Base-by-base conservation (phyloP, 495 filamentous ascomycete species). In the Penicillium cinerascens region DNA sequence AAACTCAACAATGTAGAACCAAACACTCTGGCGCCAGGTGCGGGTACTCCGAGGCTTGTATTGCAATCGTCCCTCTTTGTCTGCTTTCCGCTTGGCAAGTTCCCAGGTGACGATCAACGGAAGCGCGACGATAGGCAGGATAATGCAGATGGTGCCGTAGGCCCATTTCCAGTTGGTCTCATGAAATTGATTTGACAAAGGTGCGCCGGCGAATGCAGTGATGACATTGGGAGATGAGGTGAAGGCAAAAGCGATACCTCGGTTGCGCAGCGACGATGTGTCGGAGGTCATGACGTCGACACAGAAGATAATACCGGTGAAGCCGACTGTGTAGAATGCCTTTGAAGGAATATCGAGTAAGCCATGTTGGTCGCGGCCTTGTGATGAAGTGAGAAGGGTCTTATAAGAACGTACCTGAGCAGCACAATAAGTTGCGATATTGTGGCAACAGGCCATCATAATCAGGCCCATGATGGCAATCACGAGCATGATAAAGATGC, bases 211-310 rank as follows among this genome's bases (percentile, higher is more conserved):
- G 38, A 69, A 75, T 0, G 65, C 67, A 11, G 83, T 85, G 48
- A 70, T 70, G 10, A 72, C 66, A 25, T 48, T 60, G 0, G 85
- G 85, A 3, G 83, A 83, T 2, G 71, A 72, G 26, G 74, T 69
- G 51, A 82, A 83, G 3, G 79, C 85, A 48, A 78, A 79, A 52
- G 81, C 78, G 16, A 87, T 51, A 7, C 69, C 77, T 73, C 85
- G 74, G 65, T 86, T 82, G 27, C 73, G 74, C 29, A 87, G 63
- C 4, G 65, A 67, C 0, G 84, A 80, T 0, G 78, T 80, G 56
- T 87, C 85, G 49, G 85, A 79, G 22, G 81, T 76, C 63, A 88
- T 79, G 40, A 85, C 69, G 42, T 71, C 69, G 8, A 82, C 61
- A 20, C 68, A 64, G 74, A 81, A 86, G n/a, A 62, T 72, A 23